Evolutionary conservation across 345 rosid genomes (phyloP), one percentile per base, ranked within the genome.

Genomic region (Punica granatum): DNA sequence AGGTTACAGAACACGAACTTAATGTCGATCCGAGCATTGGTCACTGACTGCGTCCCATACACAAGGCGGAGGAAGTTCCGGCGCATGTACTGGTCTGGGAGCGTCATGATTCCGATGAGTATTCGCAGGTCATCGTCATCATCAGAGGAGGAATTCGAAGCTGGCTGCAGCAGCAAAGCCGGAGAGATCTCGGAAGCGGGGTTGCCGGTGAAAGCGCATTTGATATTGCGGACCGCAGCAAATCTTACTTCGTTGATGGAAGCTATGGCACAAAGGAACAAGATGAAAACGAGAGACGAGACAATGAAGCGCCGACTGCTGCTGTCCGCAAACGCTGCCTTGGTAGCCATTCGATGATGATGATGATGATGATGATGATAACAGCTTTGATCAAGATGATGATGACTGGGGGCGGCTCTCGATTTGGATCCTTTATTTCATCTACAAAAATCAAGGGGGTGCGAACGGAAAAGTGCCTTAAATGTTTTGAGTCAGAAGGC

Each of bases 1-100:
- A 92, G 75, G 70, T 90, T 92, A 80, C 98, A 92, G 19, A 92
- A 90, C 56, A 92, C 93, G 30, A 92, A 92, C 84, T 86, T 90
- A n/a, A 92, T 85, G 54, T 92, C 96, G 14, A 92, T 67, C 74
- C 77, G 71, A 10, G 81, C 86, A 1, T 86, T 85, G 1, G 7
- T 44, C 0, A 71, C 66, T 34, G 76, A 62, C 42, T 90, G 97
- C 7, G 86, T 81, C 11, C 96, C 92, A 64, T 88, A 90, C 65
- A 92, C 72, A 36, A 90, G 61, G 31, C 97, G 88, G 3, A 88
- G 78, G 67, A 88, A 85, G 74, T 90, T 80, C 2, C 98, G 85
- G 9, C 90, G 88, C 0, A 67, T 78, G 78, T 88, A 90, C 56
- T 88, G 93, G 66, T 92, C 92, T 0, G 98, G 93, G n/a, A 92